Conservation (phyloP, 2,329 filamentous ascomycete species). For the Alternaria brassicae region DNA sequence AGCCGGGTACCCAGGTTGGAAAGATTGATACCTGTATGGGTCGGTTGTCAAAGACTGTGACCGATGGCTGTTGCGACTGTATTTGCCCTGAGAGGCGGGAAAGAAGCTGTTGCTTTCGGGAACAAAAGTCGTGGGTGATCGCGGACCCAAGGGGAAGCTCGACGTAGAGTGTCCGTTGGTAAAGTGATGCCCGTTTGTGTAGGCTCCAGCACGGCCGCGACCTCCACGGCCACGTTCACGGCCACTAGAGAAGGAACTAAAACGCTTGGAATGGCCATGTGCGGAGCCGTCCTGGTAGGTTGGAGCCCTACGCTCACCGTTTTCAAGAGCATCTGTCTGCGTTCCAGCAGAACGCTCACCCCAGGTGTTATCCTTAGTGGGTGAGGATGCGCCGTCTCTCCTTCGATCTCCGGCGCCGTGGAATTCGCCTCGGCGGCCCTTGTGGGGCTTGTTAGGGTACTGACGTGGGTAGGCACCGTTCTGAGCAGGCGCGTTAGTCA, state of each 20-base stretch:
- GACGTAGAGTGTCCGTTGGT: conserved; percentile 51
- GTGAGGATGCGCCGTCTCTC: conserved; percentile 42
- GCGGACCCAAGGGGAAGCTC: conserved; percentile 45
- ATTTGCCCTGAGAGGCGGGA: conserved; percentile 46
- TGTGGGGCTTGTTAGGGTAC: conserved; percentile 38
- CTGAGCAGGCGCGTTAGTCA: conserved; percentile 29
- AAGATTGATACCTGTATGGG: conserved; percentile 54
- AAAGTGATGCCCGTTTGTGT: conserved; percentile 48
- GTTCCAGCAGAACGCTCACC: conserved; percentile 43
- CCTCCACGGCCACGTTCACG: conserved; percentile 59
- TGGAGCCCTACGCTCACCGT: conserved; percentile 41
- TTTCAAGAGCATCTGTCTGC: conserved; percentile 45
- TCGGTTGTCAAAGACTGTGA: conserved; percentile 69
- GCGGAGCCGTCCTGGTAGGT: conserved; percentile 37
- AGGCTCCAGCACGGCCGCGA: conserved; percentile 55
- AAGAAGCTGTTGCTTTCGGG: conserved; percentile 47
- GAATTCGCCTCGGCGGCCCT: conserved; percentile 43
- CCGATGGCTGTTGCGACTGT: conserved; percentile 60
- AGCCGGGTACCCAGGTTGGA: conserved; percentile 47
- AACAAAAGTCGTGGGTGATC: conserved; percentile 47
- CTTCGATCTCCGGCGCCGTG: conserved; percentile 39
- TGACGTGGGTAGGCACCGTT: conserved; percentile 40
- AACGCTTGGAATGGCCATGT: conserved; percentile 43
- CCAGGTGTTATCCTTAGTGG: conserved; percentile 40
- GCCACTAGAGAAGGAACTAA: conserved; percentile 45